Base-by-base conservation (phyloP, 2,329 filamentous ascomycete species). In the Cladophialophora carrionii region DNA sequence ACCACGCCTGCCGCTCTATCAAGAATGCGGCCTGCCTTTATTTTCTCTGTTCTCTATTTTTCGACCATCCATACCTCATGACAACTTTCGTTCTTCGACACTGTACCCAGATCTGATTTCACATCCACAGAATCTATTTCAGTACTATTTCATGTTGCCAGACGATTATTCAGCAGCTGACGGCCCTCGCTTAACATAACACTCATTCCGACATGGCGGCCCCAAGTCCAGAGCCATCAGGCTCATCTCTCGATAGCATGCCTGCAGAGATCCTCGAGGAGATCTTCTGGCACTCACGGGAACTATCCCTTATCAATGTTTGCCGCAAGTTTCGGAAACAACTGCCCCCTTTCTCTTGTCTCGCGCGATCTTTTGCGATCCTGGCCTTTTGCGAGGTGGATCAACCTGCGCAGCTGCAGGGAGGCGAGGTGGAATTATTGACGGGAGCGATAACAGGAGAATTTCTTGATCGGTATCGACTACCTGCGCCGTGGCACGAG, bases 381-480 rank as follows among this genome's bases (percentile, higher is more conserved):
- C 46, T 49, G 46, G 46, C 46, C 9, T 49, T 49, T 14, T 49
- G 46, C 24, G 46, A 26, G 14, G n/a, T 49, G 46, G 24, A 49
- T 7, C 46, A 49, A 24, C 7, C 46, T 49, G n/a, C 2, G 20
- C 20, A 24, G 46, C 8, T 49, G 12, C 20, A n/a, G 20, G 10
- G 17, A 3, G n/a, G 8, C 17, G 8, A 10, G n/a, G n/a, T 49
- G 46, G 24, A 49, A 8, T 26, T 26, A 5, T 24, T 49, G 10
- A 9, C 20, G 46, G 46, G 20, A 10, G n/a, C 46, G 8, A 49
- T 49, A 7, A 49, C 46, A 3, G 6, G 8, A 26, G 20, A 10
- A 9, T 49, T 49, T 24, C 46, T 49, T n/a, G 9, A 26, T 22
- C n/a, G 20, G 14, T 49, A 49, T 49, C 46, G 20, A 49, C 46